Evolutionary conservation across 2,329 filamentous ascomycete species (phyloP), one percentile per base, ranked within the genome.

Genomic region (Ramichloridium luteum): DNA sequence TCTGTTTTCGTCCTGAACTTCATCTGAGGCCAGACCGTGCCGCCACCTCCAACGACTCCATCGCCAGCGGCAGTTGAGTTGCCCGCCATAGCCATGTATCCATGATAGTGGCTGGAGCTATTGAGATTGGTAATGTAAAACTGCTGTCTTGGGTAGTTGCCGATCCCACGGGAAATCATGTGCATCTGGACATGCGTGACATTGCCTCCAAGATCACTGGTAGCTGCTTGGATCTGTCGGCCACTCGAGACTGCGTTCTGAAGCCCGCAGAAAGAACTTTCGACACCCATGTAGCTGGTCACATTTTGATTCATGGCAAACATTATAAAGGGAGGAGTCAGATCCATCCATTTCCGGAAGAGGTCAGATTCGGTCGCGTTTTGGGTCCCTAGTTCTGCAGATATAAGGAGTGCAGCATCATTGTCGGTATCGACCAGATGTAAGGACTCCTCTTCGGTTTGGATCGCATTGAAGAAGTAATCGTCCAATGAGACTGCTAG

Each of bases 351-450:
- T 46, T 63, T 54, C 3, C 65, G 49, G 37, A 68, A 65, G 9
- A 74, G 61, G 3, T 60, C 47, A 5, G 61, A 55, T 5, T 61
- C 49, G 0, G 79, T 85, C 29, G 86, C 59, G 46, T 86, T 79
- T 32, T 74, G 68, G 0, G 85, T 92, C 8, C 20, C 20, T n/a
- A 23, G 20, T 23, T n/a, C n/a, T 8, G 8, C 20, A 8, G 20
- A 23, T 27, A 80, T 77, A 25, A 98, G 66, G 15, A 98, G 64
- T 2, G 83, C 80, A 2, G 83, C 77, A 16, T 68, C 70, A 26
- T 73, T 77, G 55, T 96, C 90, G 14, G 82, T 84, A 50, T 96
- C 90, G 31, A 94, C 74, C 58, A 86, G 80, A 45, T 75, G 71
- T 5, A 94, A 64, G 41, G 77, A 70, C 0, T 72, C 61, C 14